Evolutionary conservation across 2,329 filamentous ascomycete genomes (phyloP), one percentile per base, ranked within the genome.

Genomic region (Fonsecaea monophora): DNA sequence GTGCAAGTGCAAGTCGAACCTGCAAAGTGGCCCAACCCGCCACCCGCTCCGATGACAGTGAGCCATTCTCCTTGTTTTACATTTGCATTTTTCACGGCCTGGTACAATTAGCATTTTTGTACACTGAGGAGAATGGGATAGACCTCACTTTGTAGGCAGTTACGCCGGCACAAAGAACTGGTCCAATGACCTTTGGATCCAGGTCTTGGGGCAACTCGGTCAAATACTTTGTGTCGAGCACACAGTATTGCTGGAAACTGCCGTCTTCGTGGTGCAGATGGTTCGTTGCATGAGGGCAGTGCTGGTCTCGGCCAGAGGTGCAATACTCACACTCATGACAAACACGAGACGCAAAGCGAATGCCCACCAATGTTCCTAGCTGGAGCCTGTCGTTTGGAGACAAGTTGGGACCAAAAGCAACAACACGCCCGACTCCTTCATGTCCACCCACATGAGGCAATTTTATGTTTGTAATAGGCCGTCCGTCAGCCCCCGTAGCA

Each of bases 201-300:
- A 80, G 72, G 70, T 82, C 81, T 63, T 78, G 76, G 12, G 80
- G 80, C 57, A 82, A 70, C 13, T 81, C 65, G 0, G 80, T 81
- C 70, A 82, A 67, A 61, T 82, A 80, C 48, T 80, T 78, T 38
- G 79, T 79, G 71, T 82, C 79, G n/a, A 82, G 73, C 4, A 75
- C 77, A 62, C 82, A 78, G 65, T 80, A 82, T 73, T 82, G 73
- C 68, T 82, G 80, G 58, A 82, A 82, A 55, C 78, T 78, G 0
- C 81, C 81, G 66, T 82, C 80, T 60, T 82, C 80, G 64, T 82
- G 80, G 68, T 81, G 80, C 53, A 82, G 71, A 72, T 82, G 81
- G 53, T 82, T 82, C 8, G 78, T 82, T 38, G 77, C 75, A 40
- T 78, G 77, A 34, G 74, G 65, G 53, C 81, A 82, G 66, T 81